Percentiles rank a stretch among this genome's conserved stretches.
phyloP scores from a whole-genome alignment of 2,329 filamentous ascomycete species.

The Fusarium ramigenum region DNA sequence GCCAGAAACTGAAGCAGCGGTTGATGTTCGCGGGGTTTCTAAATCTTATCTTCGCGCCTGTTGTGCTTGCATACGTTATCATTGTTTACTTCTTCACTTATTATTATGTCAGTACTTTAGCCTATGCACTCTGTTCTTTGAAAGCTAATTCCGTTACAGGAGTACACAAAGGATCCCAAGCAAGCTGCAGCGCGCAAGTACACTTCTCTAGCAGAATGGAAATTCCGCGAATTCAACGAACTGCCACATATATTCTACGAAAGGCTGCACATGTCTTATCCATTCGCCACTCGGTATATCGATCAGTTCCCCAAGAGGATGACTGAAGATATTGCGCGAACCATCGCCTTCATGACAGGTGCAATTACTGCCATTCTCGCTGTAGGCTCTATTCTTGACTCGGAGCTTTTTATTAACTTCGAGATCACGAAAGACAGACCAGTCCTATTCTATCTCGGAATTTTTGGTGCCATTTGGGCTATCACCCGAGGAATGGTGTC shows the following conservation, averaged over 20 bases:
- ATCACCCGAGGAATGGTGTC: conserved; percentile 84
- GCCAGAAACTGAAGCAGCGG: conserved; percentile 78
- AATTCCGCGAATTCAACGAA: conserved; percentile 98
- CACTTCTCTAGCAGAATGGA: conserved; percentile 95
- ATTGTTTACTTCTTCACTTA: conserved; percentile 94
- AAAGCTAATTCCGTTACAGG: conserved; percentile 57
- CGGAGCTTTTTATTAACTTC: conserved; percentile 89
- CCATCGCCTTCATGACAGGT: conserved; percentile 87
- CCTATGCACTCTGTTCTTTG: too few relatives aligned
- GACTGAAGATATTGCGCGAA: conserved; percentile 83
- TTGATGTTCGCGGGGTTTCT: conserved; percentile 86
- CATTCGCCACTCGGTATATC: conserved; percentile 90
- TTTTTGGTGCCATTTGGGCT: conserved; percentile 86
- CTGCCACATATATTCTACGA: conserved; percentile 91
- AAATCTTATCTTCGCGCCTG: conserved; percentile 86
- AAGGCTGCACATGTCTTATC: conserved; percentile 91
- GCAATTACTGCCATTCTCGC: conserved; percentile 87
- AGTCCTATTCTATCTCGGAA: conserved; percentile 87
- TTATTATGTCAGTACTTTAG: conserved; percentile 73
- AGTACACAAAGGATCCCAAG: conserved; percentile 94
- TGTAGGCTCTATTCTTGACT: conserved; percentile 85
- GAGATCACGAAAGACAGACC: conserved; percentile 90
- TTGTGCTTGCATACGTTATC: conserved; percentile 85
- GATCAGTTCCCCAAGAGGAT: conserved; percentile 98
- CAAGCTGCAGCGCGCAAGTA: conserved; percentile 85